Evolutionary conservation across 192 early-diverging fungal genomes (phyloP).

Genomic region (Backusella macrospora): DNA sequence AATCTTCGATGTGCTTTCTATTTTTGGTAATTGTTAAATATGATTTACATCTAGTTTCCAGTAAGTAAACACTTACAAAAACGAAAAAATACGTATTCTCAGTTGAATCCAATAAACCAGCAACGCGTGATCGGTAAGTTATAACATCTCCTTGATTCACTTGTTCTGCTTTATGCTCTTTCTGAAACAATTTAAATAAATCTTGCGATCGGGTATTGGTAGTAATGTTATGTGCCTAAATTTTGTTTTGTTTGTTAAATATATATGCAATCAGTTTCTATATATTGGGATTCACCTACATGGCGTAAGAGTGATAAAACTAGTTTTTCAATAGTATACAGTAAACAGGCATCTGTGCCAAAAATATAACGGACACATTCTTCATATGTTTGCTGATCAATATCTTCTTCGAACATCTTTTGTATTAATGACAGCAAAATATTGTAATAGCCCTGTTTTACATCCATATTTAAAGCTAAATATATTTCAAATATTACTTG

Average conservation of each 20-base stretch:
- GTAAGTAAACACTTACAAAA: not conserved
- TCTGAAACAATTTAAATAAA: slow-evolving; percentile 17
- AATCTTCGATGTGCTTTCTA: slow-evolving; percentile 23
- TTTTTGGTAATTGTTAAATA: not conserved
- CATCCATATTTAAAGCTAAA: slow-evolving; percentile 49
- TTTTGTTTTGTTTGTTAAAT: not conserved
- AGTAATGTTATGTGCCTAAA: slow-evolving; percentile 28
- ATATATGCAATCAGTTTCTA: not conserved
- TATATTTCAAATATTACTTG: not conserved
- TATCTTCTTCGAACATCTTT: slow-evolving; percentile 77
- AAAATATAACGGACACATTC: slow-evolving; percentile 85
- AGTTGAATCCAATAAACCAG: slow-evolving; percentile 4
- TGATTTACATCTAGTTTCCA: not conserved
- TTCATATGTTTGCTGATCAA: slow-evolving; percentile 84
- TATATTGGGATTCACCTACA: slow-evolving; percentile 14
- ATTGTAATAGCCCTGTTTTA: slow-evolving; percentile 68
- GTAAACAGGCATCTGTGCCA: slow-evolving; percentile 83
- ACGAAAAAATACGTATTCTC: slow-evolving; percentile 10
- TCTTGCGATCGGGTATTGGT: slow-evolving; percentile 20
- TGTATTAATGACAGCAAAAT: slow-evolving; percentile 74
- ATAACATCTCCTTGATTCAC: not conserved
- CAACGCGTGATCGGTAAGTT: slow-evolving; percentile 17
- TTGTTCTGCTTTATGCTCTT: slow-evolving; percentile 21
- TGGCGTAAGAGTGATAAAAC: slow-evolving; percentile 76
- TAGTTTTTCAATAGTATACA: slow-evolving; percentile 91